Evolutionary conservation across 805 yeast species (phyloP), one percentile per base, ranked within the genome.

Genomic region (Schizosaccharomyces octosporus): DNA sequence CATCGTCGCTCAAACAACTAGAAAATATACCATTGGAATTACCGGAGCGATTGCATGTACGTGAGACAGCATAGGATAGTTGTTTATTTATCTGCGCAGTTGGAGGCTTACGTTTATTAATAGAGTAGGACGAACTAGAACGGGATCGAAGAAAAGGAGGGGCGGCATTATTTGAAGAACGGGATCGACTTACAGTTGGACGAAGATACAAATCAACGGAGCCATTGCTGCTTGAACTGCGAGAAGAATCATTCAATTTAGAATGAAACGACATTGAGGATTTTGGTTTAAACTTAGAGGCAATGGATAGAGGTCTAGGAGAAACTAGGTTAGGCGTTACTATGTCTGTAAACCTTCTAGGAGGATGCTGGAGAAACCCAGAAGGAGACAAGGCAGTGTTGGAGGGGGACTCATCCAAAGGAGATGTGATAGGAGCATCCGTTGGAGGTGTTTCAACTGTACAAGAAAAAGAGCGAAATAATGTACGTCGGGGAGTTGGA

Each of bases 401-500:
- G 17, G 57, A 51, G 36, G 57, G 57, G 5, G 32, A 24, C 57
- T 51, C 57, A 17, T 21, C 36, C 6, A 51, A 17, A 51, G 36
- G 31, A 17, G 57, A 51, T 11, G 11, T 39, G n/a, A 13, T 13
- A 39, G 58, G 11, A 24, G 9, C 36, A 61, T 48, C 43, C 59
- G 65, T 48, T 2, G 60, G 61, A 5, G 63, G n/a, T 32, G 62
- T 61, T 17, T 64, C 66, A 39, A 64, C 36, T 2, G 36, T 51
- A 29, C 57, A 63, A 7, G 69, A 65, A 41, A 65, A 66, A 31
- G 66, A 63, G n/a, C 64, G 69, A 61, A 67, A 66, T 29, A 70
- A 66, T 3, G 71, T 63, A 31, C 72, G 64, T 55, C 72, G 66
- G 2, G 73, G 73, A 24, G 73, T 70, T 1, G 72, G 72, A 11